Conservation (phyloP, 495 filamentous ascomycete species). For the Xylaria intraflava region DNA sequence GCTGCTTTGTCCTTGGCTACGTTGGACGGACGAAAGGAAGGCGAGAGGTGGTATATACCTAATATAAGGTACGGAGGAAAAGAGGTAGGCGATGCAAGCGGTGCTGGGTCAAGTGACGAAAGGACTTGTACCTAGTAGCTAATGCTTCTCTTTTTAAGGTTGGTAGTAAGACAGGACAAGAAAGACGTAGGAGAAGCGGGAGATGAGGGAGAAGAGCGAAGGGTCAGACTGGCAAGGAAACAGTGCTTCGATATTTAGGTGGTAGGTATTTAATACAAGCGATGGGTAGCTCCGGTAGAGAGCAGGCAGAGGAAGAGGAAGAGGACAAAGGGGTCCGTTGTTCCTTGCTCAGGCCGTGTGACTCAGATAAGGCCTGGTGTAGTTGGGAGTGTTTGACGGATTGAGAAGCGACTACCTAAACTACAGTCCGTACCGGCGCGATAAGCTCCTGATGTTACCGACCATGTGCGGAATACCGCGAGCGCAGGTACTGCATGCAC, state of each 20-base stretch:
- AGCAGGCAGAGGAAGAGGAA: constrained; percentile 8
- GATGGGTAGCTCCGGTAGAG: too few species aligned
- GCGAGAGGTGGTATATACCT: neutral
- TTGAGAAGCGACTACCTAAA: neutral
- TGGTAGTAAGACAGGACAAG: neutral
- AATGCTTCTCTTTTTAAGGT: neutral
- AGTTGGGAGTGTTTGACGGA: neutral
- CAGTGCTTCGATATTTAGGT: neutral
- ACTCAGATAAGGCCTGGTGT: constrained; percentile 27
- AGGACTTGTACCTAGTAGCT: constrained; percentile 4
- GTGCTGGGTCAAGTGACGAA: constrained; percentile 19
- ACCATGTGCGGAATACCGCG: too few species aligned
- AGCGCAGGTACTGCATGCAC: neutral
- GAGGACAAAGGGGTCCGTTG: neutral
- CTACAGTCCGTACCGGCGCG: too few species aligned
- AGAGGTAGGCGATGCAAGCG: neutral
- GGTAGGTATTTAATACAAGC: neutral
- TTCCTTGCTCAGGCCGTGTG: constrained; percentile 22
- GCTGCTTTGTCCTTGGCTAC: constrained; percentile 1
- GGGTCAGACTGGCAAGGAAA: constrained; percentile 9
- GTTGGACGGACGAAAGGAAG: neutral
- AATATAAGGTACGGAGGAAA: neutral
- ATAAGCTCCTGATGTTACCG: neutral
- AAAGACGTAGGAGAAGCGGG: neutral
- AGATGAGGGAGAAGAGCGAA: neutral